phyloP scores from a whole-genome alignment of 2,329 filamentous ascomycete species.

The Hymenoscyphus fructigenus region DNA sequence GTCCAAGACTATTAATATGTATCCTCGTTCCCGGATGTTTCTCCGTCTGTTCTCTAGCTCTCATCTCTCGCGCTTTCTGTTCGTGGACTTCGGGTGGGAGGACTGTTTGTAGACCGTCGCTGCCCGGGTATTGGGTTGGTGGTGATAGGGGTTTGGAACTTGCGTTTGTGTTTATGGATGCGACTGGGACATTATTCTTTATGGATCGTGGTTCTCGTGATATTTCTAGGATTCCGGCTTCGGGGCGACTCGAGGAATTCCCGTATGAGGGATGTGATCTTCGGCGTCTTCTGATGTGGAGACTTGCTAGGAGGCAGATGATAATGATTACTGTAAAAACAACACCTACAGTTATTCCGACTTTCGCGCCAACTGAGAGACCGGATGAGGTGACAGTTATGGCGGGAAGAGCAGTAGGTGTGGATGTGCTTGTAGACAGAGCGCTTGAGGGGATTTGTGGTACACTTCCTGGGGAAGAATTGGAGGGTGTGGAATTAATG shows the following conservation, averaged over 20 bases:
- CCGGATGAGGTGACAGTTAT: slow-evolving; percentile 6
- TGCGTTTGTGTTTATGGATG: neutral
- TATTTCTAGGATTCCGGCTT: slow-evolving; percentile 7
- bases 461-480: neutral
- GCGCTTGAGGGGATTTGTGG: neutral
- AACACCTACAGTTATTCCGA: slow-evolving; percentile 16
- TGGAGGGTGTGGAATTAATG: neutral
- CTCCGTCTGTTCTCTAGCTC: neutral
- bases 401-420: neutral
- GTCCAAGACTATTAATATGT: slow-evolving; percentile 4
- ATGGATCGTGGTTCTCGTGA: slow-evolving; percentile 10
- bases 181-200: slow-evolving; percentile 7
- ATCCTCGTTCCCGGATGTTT: slow-evolving; percentile 4
- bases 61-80: slow-evolving; percentile 3
- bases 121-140: slow-evolving; percentile 8
- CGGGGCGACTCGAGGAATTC: neutral
- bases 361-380: slow-evolving; percentile 16
- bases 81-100: slow-evolving; percentile 7
- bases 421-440: neutral
- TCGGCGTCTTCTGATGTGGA: slow-evolving; percentile 13
- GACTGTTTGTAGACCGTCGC: slow-evolving; percentile 10
- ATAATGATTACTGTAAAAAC: slow-evolving; percentile 6
- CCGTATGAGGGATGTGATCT: slow-evolving; percentile 1
- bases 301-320: neutral
- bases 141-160: neutral